A percentile compares a stretch with the other conserved stretches of the same genome.
Conservation (phyloP, 2,329 filamentous ascomycete genomes). For the Microascus cirrosus region DNA sequence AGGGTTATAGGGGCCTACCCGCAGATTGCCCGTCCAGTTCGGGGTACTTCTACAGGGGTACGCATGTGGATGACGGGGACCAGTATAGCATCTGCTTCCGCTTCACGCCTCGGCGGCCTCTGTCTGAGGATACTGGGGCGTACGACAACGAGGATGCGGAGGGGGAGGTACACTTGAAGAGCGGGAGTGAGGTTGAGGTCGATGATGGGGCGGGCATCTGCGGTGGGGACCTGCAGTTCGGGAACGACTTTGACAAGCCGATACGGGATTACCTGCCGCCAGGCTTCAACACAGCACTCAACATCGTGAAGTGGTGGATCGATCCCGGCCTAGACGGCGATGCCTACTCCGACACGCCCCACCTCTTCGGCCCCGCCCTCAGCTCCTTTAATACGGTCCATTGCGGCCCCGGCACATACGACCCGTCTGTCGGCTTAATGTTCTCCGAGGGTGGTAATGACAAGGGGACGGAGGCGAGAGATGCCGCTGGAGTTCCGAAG, state of each 20-base stretch:
- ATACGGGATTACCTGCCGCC: slow-evolving; percentile 79
- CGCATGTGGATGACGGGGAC: slow-evolving; percentile 56
- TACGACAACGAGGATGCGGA: slow-evolving; percentile 9
- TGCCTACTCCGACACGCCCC: slow-evolving; percentile 74
- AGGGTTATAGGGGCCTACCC: slow-evolving; percentile 59
- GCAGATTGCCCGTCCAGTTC: slow-evolving; percentile 55
- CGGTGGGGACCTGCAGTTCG: slow-evolving; percentile 71
- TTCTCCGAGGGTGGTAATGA: slow-evolving; percentile 58
- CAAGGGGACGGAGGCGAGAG: slow-evolving; percentile 33
- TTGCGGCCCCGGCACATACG: slow-evolving; percentile 44
- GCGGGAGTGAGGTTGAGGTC: not conserved
- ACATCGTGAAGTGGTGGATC: slow-evolving; percentile 79
- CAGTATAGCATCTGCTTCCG: slow-evolving; percentile 77
- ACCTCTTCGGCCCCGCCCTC: slow-evolving; percentile 73
- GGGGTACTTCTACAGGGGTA: slow-evolving; percentile 63
- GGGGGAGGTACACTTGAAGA: not conserved
- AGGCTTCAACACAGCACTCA: slow-evolving; percentile 75
- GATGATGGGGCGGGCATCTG: slow-evolving; percentile 35
- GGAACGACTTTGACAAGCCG: slow-evolving; percentile 89
- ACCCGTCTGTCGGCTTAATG: slow-evolving; percentile 36
- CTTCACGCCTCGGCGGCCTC: slow-evolving; percentile 54
- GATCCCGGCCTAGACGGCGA: slow-evolving; percentile 88
- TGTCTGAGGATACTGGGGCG: not conserved
- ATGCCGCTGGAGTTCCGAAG: slow-evolving; percentile 36
- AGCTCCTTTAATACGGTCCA: slow-evolving; percentile 69